These are phyloP conservation scores for Rhodotorula mucilaginosa DNA, from an alignment of 1,284 basidiomycete genomes.

Conservation along the genomic window DNA sequence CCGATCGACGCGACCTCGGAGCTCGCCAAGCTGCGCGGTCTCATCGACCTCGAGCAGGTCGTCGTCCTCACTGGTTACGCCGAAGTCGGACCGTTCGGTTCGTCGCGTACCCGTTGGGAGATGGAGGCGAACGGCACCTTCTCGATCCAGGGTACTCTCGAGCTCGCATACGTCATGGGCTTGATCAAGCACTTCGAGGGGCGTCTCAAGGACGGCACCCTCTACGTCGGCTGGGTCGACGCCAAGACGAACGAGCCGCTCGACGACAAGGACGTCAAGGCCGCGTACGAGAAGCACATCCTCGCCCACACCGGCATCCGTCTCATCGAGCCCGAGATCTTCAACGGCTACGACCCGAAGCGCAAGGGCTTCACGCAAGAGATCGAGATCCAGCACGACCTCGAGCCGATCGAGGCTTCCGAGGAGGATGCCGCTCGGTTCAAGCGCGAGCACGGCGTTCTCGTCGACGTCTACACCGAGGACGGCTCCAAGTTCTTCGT, in stretches of 20 bases:
- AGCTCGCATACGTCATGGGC: slow-evolving; percentile 99
- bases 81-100: slow-evolving; percentile 98
- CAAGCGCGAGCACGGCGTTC: slow-evolving; percentile 94
- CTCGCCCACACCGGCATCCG: slow-evolving; percentile 90
- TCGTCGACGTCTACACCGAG: slow-evolving; percentile 86
- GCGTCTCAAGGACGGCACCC: slow-evolving; percentile 81
- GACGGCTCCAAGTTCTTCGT: slow-evolving; percentile 87
- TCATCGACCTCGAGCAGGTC: slow-evolving; percentile 93
- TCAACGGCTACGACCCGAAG: slow-evolving; percentile 95
- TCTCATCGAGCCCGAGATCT: slow-evolving; percentile 89
- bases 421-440: slow-evolving; percentile 89
- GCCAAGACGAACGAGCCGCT: slow-evolving; percentile 92
- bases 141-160: slow-evolving; percentile 94
- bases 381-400: slow-evolving; percentile 91
- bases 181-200: slow-evolving; percentile 98
- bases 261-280: slow-evolving; percentile 94
- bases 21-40: slow-evolving; percentile 71
- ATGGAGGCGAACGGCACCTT: slow-evolving; percentile 93
- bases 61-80: slow-evolving; percentile 94
- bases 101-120: slow-evolving; percentile 97
- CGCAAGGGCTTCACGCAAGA: slow-evolving; percentile 97
- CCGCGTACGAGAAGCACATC: slow-evolving; percentile 92
- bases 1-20: slow-evolving; percentile 63
- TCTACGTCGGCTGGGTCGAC: slow-evolving; percentile 98
- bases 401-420: slow-evolving; percentile 91